phyloP scores from a whole-genome alignment of 352 stramenopile genomes.

The Phytophthora citricola region DNA sequence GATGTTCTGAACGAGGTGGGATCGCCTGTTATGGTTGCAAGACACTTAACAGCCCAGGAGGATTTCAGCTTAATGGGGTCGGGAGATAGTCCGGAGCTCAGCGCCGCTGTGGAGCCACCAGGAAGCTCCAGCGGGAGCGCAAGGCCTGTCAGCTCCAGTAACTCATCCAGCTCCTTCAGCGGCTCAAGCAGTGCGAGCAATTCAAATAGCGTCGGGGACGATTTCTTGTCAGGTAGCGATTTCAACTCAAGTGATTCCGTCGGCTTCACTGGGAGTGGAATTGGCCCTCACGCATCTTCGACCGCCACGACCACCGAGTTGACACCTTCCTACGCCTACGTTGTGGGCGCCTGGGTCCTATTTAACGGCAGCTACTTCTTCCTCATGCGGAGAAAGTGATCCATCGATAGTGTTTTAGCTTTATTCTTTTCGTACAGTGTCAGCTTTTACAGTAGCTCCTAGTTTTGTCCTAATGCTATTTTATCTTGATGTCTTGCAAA shows the following conservation, averaged over 20 bases:
- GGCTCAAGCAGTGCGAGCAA: slow-evolving; percentile 11
- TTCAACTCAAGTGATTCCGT: slow-evolving; percentile 29
- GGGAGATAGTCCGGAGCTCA: slow-evolving; percentile 7
- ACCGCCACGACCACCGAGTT: slow-evolving; percentile 44
- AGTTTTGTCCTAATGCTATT: slow-evolving; percentile 33
- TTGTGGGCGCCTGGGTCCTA: slow-evolving; percentile 45
- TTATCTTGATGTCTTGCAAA: slow-evolving; percentile 29
- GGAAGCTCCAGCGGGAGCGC: slow-evolving; percentile 8
- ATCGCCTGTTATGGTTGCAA: slow-evolving; percentile 13
- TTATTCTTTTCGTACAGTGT: slow-evolving; percentile 36
- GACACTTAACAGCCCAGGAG: slow-evolving; percentile 22
- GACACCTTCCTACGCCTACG: slow-evolving; percentile 44
- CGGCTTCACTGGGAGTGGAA: slow-evolving; percentile 29
- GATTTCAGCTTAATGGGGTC: slow-evolving; percentile 22
- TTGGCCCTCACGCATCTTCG: slow-evolving; percentile 33
- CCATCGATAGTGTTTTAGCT: slow-evolving; percentile 22
- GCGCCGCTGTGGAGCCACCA: slow-evolving; percentile 10
- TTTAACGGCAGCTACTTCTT: slow-evolving; percentile 63
- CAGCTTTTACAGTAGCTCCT: slow-evolving; percentile 19
- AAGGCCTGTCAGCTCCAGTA: not conserved
- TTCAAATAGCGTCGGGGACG: slow-evolving; percentile 21
- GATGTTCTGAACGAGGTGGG: slow-evolving; percentile 10
- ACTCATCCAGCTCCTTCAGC: not conserved
- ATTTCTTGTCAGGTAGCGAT: slow-evolving; percentile 16
- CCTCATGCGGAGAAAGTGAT: slow-evolving; percentile 55